phyloP scores from a whole-genome alignment of 768 basidiomycete genomes.

The Pulveroboletus sp. region DNA sequence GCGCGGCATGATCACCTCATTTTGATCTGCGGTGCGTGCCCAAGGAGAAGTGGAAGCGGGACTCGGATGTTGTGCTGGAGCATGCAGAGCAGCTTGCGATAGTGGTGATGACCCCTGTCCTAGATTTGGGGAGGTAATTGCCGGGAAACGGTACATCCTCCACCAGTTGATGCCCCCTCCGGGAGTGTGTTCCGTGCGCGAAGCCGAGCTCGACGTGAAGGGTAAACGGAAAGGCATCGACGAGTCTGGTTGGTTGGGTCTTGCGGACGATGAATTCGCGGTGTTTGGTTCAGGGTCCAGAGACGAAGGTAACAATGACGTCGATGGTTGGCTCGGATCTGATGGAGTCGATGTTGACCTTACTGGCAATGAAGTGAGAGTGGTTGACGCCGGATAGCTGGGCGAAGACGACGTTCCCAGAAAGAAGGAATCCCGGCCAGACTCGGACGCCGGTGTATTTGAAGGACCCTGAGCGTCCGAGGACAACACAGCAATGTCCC shows the following conservation, averaged over 20 bases:
- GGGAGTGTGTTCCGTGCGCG: slow-evolving; percentile 36
- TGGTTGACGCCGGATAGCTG: slow-evolving; percentile 4
- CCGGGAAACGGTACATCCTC: slow-evolving; percentile 78
- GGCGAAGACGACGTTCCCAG: slow-evolving; percentile 13
- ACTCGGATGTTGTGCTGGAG: slow-evolving; percentile 19
- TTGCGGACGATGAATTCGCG: slow-evolving; percentile 1
- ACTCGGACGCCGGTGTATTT: slow-evolving; percentile 17
- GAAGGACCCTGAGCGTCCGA: slow-evolving; percentile 17
- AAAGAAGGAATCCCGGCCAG: slow-evolving; percentile 10
- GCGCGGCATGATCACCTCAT: slow-evolving; percentile 17
- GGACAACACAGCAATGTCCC: slow-evolving; percentile 21
- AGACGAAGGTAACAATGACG: slow-evolving; percentile 3
- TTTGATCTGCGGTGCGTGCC: slow-evolving; percentile 13
- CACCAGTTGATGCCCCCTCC: slow-evolving; percentile 69
- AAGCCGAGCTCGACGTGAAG: slow-evolving; percentile 27
- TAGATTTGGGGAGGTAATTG: slow-evolving; percentile 45
- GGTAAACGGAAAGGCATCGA: slow-evolving; percentile 32
- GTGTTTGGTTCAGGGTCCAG: not conserved
- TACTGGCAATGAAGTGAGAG: slow-evolving; percentile 7
- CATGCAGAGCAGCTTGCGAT: slow-evolving; percentile 26
- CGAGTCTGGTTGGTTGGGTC: slow-evolving; percentile 13
- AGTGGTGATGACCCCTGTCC: slow-evolving; percentile 16
- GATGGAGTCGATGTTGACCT: not conserved
- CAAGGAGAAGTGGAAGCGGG: slow-evolving; percentile 16
- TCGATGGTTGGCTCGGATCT: not conserved